Evolutionary conservation across 176 grass and related monocot genomes (phyloP).

Genomic region (Luzula sylvatica): DNA sequence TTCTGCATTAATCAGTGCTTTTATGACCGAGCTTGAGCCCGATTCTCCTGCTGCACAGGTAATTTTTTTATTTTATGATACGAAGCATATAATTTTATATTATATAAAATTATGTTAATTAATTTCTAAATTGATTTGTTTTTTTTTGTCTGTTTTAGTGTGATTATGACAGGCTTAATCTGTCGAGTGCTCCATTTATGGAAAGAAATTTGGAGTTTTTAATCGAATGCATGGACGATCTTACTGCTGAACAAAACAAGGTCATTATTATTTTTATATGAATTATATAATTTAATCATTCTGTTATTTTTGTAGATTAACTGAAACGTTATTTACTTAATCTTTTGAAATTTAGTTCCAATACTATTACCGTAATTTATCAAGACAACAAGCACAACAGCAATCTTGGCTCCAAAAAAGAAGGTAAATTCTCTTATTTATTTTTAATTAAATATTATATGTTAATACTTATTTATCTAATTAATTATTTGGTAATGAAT

Average conservation of each 20-base stretch:
- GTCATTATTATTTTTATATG: conserved; percentile 31
- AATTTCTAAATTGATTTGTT: neutral
- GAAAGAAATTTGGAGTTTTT: conserved; percentile 97
- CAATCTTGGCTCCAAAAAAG: conserved; percentile 93
- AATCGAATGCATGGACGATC: conserved; percentile 99
- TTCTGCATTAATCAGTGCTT: conserved; percentile 91
- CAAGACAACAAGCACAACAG: conserved; percentile 90
- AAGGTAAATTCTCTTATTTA: conserved; percentile 49
- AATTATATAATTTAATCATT: neutral
- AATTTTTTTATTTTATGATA: conserved; percentile 8
- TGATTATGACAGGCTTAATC: conserved; percentile 86
- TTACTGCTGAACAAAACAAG: conserved; percentile 92
- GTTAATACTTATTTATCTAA: too few species aligned
- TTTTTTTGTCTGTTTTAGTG: conserved; percentile 39
- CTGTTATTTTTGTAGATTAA: neutral
- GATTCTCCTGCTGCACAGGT: conserved; percentile 88
- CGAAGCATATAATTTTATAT: neutral
- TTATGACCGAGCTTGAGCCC: conserved; percentile 93
- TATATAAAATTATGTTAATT: conserved; percentile 1
- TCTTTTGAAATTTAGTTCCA: conserved; percentile 62
- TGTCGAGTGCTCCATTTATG: conserved; percentile 93
- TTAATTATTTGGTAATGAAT: too few species aligned
- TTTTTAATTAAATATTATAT: too few species aligned
- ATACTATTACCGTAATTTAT: conserved; percentile 92
- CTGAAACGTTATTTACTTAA: neutral